Conservation (phyloP, 306 rosid genomes). For the Quercus ilex region DNA sequence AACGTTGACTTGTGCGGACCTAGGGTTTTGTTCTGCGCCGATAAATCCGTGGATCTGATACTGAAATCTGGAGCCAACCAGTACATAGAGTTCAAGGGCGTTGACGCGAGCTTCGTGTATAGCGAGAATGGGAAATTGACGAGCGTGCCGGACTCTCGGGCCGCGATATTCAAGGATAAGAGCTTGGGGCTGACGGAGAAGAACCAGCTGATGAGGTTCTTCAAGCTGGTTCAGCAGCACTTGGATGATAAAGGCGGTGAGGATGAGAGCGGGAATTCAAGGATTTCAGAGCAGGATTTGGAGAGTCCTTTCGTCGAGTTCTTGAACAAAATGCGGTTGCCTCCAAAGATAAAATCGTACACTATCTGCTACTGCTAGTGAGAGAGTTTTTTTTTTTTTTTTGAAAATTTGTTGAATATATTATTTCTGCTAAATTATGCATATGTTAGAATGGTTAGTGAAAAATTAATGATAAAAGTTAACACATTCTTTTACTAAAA, state of each 20-base stretch:
- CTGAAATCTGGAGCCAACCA: conserved; percentile 55
- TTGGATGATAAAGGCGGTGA: conserved; percentile 20
- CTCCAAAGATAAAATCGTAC: conserved; percentile 88
- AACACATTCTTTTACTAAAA: no score
- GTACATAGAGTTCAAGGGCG: conserved; percentile 70
- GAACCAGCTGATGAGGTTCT: conserved; percentile 79
- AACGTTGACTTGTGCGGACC: conserved; percentile 77
- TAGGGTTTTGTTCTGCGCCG: conserved; percentile 60
- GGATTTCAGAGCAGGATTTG: conserved; percentile 72
- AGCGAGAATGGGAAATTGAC: conserved; percentile 46
- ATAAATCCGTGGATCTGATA: conserved; percentile 53
- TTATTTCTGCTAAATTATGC: no score
- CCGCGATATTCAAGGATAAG: conserved; percentile 80
- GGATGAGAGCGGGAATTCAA: conserved; percentile 20
- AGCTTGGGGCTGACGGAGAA: conserved; percentile 68
- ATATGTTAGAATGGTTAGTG: no score
- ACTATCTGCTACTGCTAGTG: not conserved
- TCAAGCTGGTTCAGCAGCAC: conserved; percentile 85
- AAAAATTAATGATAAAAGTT: no score
- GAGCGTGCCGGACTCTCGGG: conserved; percentile 80
- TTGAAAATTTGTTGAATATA: no score
- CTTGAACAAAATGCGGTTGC: conserved; percentile 69
- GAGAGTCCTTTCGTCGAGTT: conserved; percentile 66
- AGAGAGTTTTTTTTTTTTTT: no score
- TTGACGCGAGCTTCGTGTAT: conserved; percentile 59